phyloP scores from a whole-genome alignment of 2,329 filamentous ascomycete species.

The Aspergillus terreus region DNA sequence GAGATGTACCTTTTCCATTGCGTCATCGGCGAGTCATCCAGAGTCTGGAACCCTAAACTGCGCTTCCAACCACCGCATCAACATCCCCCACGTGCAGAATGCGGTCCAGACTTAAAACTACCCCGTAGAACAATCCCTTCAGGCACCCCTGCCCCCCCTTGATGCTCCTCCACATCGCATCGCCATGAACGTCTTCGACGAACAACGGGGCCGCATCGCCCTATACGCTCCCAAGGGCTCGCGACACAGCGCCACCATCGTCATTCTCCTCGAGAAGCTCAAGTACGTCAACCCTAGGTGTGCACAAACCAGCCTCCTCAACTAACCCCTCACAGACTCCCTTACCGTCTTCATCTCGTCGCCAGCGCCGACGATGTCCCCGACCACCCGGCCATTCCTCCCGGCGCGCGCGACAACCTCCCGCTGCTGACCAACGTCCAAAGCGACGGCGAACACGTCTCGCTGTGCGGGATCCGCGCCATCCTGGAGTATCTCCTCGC shows the following conservation, averaged over 20 bases:
- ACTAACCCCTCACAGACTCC: neutral
- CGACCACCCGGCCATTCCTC: neutral
- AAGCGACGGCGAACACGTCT: neutral
- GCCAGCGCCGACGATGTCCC: neutral
- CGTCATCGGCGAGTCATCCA: neutral
- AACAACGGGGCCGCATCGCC: slow-evolving; percentile 4
- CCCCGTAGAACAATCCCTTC: neutral
- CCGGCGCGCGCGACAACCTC: neutral
- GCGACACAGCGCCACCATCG: slow-evolving; percentile 4
- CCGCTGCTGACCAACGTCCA: slow-evolving; percentile 4
- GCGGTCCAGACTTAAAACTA: neutral
- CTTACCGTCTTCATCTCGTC: slow-evolving; percentile 3
- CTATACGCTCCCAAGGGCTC: slow-evolving; percentile 2
- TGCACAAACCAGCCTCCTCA: no score
- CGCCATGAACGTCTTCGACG: slow-evolving; percentile 11
- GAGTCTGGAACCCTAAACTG: neutral
- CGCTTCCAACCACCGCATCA: neutral
- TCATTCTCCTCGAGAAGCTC: slow-evolving; percentile 5
- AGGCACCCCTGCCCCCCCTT: neutral
- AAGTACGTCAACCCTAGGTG: neutral
- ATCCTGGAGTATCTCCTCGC: slow-evolving; percentile 5
- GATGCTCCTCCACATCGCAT: neutral
- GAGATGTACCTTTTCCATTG: neutral
- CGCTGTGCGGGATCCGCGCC: neutral
- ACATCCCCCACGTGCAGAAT: neutral